Base-by-base conservation (phyloP, 176 grass and related monocot genomes). In the Raddia distichophylla region DNA sequence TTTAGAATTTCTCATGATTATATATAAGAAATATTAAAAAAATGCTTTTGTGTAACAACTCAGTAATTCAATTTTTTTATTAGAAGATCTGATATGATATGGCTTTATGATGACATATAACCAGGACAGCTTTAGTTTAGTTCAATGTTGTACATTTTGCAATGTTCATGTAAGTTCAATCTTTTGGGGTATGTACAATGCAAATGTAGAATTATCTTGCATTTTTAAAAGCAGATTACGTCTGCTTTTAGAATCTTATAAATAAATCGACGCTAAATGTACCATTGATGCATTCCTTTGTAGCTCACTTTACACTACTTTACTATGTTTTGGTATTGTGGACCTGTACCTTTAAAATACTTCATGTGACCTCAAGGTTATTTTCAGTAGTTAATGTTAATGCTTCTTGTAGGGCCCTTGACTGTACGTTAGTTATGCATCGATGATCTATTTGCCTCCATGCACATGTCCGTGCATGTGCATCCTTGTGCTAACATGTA, bases 41-140 rank as follows among this genome's bases (percentile, higher is more conserved):
- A 50, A 59, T 71, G 14, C 12, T 86, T 48, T 74, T 20, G 18
- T 66, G 14, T 19, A 67, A 67, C 46, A 71, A 10, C 34, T 11
- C 2, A n/a, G 49, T 62, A 18, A 51, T 69, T 27, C 3, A 34
- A 54, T 10, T 60, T 54, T 34, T 18, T 13, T 55, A 13, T 40
- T 20, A 17, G 37, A 44, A 44, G 37, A 59, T 44, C 44, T 12
- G 44, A 40, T 60, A 15, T 52, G 27, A 27, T 27, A 27, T 27
- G 27, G 27, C 27, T 27, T 27, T 27, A 27, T 27, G 48, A 74
- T 12, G 44, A 17, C 8, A n/a, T 17, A 69, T 62, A 54, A 60
- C 19, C 3, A 43, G 16, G 33, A 11, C 58, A 58, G 17, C 10
- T 86, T 76, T 69, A 62, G 11, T 45, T 44, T 14, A 34, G 53